Evolutionary conservation across 176 grass and related monocot genomes (phyloP).

Genomic region (Zizania latifolia): DNA sequence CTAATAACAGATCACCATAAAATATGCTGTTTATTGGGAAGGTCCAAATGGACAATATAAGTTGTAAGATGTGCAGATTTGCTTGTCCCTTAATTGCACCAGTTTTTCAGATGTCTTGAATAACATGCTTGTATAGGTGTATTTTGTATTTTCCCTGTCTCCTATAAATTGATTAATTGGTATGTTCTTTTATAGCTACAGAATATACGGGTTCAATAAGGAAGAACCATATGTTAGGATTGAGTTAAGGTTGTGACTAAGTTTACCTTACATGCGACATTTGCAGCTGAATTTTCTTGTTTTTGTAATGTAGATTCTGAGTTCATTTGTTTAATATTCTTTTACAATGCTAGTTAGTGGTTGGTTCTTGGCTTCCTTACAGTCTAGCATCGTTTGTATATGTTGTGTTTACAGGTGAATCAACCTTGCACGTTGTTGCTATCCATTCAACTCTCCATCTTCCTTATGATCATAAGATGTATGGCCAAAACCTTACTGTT

Average conservation of each 20-base stretch:
- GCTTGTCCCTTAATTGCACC: background rate
- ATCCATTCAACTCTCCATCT: constrained; percentile 88
- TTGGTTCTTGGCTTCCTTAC: background rate
- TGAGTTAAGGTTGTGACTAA: background rate
- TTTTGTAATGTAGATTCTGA: background rate
- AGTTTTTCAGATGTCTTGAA: background rate
- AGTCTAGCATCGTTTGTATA: background rate
- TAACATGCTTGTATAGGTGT: background rate
- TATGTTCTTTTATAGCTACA: background rate
- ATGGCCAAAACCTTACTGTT: constrained; percentile 90
- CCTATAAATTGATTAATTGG: background rate
- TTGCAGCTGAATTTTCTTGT: background rate
- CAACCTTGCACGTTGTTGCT: constrained; percentile 66
- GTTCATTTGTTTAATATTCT: background rate
- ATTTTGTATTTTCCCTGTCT: background rate
- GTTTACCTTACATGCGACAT: background rate
- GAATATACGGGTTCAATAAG: background rate
- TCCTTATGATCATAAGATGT: constrained; percentile 80
- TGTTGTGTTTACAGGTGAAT: constrained; percentile 56
- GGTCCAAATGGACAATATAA: too few species aligned
- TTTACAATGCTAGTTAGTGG: background rate
- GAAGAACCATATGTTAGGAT: background rate
- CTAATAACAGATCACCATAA: too few species aligned
- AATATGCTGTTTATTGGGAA: too few species aligned
- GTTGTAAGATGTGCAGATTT: too few species aligned